Base-by-base conservation (phyloP, 306 rosid genomes). In the Hylodesmum podocarpum region DNA sequence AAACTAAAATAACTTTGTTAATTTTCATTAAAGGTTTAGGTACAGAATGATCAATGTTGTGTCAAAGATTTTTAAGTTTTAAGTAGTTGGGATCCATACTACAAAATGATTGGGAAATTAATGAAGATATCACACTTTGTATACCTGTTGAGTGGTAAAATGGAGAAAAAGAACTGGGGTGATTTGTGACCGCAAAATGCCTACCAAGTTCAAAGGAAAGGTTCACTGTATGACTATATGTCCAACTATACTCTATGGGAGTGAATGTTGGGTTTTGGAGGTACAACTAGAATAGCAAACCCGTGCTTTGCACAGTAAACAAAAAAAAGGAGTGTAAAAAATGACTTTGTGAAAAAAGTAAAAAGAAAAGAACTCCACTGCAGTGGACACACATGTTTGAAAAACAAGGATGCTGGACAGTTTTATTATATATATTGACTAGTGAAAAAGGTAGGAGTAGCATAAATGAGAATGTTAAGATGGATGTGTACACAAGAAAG, bases 21-120 rank as follows among this genome's bases (percentile, higher is more conserved):
- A 71, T 49, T 79, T 70, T 79, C 28, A 49, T 37, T 9, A 70
- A 16, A 59, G 28, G 34, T 59, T 28, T 40, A 40, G 19, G 47
- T 68, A 43, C 53, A 27, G 10, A 21, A 21, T 10, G 15, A 10
- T 0, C 1, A 18, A 24, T 53, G 18, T 67, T n/a, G 22, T 10
- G 4, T 53, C n/a, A 53, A 12, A 22, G 61, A 3, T 22, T 54
- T 54, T 8, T 54, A 54, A 21, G 28, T 4, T 22, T 22, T 10
- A 22, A 54, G 15, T 54, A 54, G 22, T 3, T 11, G 12, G 61
- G 33, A 54, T 24, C 8, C 10, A 22, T 24, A 54, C 24, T 54
- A 25, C 31, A 11, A 44, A 44, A 54, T 54, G 31, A 22, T 47
- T 8, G 37, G 6, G 37, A 33, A 33, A 33, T 33, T 33, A 33